These are phyloP conservation scores for Coemansia reversa DNA, from an alignment of 192 early-diverging fungal genomes.

Conservation along the genomic window DNA sequence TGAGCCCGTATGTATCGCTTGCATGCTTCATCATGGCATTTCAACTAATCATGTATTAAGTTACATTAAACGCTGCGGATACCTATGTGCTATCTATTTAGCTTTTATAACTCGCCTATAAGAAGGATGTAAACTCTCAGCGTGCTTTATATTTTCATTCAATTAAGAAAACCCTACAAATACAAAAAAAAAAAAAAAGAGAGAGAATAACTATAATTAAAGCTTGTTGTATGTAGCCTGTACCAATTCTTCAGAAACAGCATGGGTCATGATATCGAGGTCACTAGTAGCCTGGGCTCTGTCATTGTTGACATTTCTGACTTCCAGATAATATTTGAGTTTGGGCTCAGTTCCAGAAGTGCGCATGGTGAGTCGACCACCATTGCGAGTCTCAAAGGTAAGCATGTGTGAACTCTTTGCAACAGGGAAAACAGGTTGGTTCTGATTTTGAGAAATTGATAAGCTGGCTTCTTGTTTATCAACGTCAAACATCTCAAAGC, in stretches of 20 bases:
- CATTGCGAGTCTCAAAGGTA: constrained; percentile 76
- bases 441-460: constrained; percentile 22
- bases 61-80: too few species aligned
- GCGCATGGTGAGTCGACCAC: constrained; percentile 65
- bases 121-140: too few species aligned
- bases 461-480: constrained; percentile 25
- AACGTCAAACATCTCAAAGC: constrained; percentile 70
- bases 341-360: constrained; percentile 90
- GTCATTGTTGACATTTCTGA: constrained; percentile 46
- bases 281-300: constrained; percentile 53
- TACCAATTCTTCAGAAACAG: constrained; percentile 54
- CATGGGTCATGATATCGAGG: constrained; percentile 53
- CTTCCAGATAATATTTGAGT: constrained; percentile 82
- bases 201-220: constrained; percentile 2
- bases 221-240: constrained; percentile 31
- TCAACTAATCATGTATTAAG: constrained; percentile 58
- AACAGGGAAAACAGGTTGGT: constrained; percentile 68
- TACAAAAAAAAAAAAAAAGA: neutral
- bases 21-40: constrained; percentile 87
- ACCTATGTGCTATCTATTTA: too few species aligned
- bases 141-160: too few species aligned
- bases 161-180: neutral
- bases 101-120: too few species aligned
- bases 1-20: constrained; percentile 92
- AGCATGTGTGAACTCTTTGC: constrained; percentile 85